Evolutionary conservation across 164 flowering plant species (phyloP), one percentile per base, ranked within the genome.

Genomic region (Dillenia turbinata): DNA sequence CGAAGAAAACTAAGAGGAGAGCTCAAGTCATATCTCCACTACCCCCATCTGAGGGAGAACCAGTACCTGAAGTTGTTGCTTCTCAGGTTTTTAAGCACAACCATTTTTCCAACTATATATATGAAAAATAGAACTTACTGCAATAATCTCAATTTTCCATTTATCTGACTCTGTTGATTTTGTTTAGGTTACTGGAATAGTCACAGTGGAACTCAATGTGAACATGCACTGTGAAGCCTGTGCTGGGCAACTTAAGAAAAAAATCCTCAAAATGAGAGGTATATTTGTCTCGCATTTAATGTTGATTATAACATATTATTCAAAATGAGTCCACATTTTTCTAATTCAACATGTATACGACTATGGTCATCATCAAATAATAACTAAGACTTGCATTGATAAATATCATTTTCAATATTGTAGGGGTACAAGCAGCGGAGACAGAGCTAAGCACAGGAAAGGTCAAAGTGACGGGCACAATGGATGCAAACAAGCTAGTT

Each of bases 181-280:
- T 17, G 40, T 63, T 22, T 82, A 88, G 92, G 95, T 82, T 26
- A 79, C 82, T 76, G 92, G 78, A 56, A 46, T 68, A 47, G 75
- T 70, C 1, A 88, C 86, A 7, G 83, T 93, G 66, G 96, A 87
- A 67, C 86, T 90, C 16, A 78, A 77, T 57, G 89, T 93, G 12
- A 87, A 87, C 78, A 90, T 93, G 98, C 98, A 93, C 66, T 93
- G 98, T 51, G 88, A 84, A 67, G 94, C 94, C 14, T 93, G 98
- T 63, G 96, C 98, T 19, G 79, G 72, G 62, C 97, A 90, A 59
- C 89, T 93, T 26, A 88, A 86, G 83, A 83, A 60, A 56, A 93
- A 87, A 77, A 90, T 93, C 22, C 94, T 90, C 56, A 81, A 87
- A 76, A 85, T 93, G 96, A 90, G 83, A 87, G 98, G 98, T 90